These are phyloP conservation scores for Suhomyces maxii DNA, from an alignment of 1,139 yeast species.

Conservation along the genomic window DNA sequence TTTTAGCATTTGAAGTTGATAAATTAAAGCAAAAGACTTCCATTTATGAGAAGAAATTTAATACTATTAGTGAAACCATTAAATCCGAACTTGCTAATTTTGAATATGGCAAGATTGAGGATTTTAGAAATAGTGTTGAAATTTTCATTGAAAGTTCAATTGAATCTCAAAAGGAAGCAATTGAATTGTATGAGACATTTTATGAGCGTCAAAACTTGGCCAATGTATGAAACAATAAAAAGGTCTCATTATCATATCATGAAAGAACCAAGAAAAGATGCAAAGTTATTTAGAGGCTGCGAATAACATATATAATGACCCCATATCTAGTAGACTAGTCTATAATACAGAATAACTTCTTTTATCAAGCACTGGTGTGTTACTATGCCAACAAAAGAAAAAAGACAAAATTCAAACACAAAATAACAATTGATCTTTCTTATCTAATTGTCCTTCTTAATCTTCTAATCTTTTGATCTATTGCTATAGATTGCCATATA, in stretches of 20 bases:
- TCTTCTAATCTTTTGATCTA: too few species aligned
- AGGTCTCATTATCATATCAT: neutral
- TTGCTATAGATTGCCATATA: too few species aligned
- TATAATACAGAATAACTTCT: too few species aligned
- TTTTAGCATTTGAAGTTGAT: slow-evolving; percentile 57
- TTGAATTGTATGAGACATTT: slow-evolving; percentile 93
- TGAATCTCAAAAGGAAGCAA: slow-evolving; percentile 91
- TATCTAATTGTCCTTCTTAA: too few species aligned
- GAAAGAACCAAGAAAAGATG: neutral
- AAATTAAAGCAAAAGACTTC: slow-evolving; percentile 58
- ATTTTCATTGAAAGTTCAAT: slow-evolving; percentile 87
- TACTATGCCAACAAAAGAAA: too few species aligned
- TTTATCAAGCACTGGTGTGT: too few species aligned
- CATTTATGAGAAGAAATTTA: slow-evolving; percentile 59
- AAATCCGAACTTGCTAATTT: slow-evolving; percentile 67
- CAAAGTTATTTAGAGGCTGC: neutral
- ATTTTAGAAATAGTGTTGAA: slow-evolving; percentile 88
- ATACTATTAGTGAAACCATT: slow-evolving; percentile 61
- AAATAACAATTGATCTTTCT: too few species aligned
- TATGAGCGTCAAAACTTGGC: slow-evolving; percentile 50
- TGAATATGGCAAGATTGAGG: slow-evolving; percentile 76
- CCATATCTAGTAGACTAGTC: too few species aligned
- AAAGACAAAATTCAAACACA: too few species aligned
- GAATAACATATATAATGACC: too few species aligned
- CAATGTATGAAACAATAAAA: slow-evolving; percentile 10